Percentiles rank a stretch among this genome's conserved stretches.
These are phyloP conservation scores for Aegilops tauschii DNA, from an alignment of 176 grass and related monocot genomes.

Conservation along the genomic window DNA sequence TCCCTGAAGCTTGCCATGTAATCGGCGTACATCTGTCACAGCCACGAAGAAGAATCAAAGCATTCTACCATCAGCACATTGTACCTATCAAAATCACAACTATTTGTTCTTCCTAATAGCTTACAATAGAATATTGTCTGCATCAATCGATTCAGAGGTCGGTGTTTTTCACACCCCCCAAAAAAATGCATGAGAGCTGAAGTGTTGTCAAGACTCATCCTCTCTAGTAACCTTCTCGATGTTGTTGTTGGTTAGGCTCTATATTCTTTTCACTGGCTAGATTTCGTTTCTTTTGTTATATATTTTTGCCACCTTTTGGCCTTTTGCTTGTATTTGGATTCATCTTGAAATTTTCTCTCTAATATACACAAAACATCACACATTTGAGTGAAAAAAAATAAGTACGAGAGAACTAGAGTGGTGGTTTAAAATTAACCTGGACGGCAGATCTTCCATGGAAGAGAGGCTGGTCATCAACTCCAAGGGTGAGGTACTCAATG, in stretches of 20 bases:
- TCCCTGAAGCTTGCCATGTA: slow-evolving; percentile 91
- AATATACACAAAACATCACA: not conserved
- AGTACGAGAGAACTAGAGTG: not conserved
- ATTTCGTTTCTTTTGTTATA: not conserved
- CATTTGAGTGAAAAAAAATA: not conserved
- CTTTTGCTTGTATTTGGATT: not conserved
- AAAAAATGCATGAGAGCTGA: too few relatives aligned
- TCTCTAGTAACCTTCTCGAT: too few relatives aligned
- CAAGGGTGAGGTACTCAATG: slow-evolving; percentile 72
- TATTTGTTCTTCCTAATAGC: not conserved
- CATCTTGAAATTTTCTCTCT: not conserved
- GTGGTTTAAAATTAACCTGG: slow-evolving; percentile 40
- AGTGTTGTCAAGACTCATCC: not conserved
- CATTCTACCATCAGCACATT: not conserved
- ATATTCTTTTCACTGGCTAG: not conserved
- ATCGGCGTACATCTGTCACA: slow-evolving; percentile 70
- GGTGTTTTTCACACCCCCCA: too few relatives aligned
- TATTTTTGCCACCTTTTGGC: not conserved
- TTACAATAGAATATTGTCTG: too few relatives aligned
- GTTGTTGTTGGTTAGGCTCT: not conserved
- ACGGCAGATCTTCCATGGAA: slow-evolving; percentile 69
- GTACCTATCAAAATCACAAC: not conserved
- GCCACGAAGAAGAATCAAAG: not conserved
- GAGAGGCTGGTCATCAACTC: slow-evolving; percentile 74
- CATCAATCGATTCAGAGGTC: too few relatives aligned